Base-by-base conservation (phyloP, 495 filamentous ascomycete genomes). In the Penicillium samsonianum region DNA sequence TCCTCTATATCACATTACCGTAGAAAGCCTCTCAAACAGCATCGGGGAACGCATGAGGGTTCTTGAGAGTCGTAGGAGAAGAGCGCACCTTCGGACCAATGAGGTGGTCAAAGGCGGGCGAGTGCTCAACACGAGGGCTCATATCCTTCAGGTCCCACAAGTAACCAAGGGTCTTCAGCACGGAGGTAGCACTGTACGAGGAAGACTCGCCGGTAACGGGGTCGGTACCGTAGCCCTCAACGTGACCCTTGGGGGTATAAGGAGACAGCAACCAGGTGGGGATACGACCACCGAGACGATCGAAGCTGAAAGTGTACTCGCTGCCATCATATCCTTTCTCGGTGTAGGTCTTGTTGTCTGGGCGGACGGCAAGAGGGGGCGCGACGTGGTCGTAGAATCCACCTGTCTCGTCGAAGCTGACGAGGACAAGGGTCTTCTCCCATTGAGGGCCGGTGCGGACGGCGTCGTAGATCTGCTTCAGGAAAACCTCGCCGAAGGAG, bases 371-470 rank as follows among this genome's bases (percentile, higher is more conserved):
- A 42, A 74, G 63, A 10, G 78, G 79, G n/a, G 78, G 68, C 45
- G 77, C 70, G 19, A 82, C 74, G 63, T 82, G 79, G 69, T 82
- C 79, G 61, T 67, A 74, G 76, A 80, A 82, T 44, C 78, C 79
- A 53, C 79, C 78, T 23, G 71, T 75, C 70, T 82, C 79, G 51
- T 82, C 79, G 53, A 74, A 82, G 64, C 74, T 80, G 23, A 82
- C 61, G 48, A 82, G 65, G 42, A 82, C 73, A 40, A 82, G 72
- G 14, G 79, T 78, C 42, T 75, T 65, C 3, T 78, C 60, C 79
- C 79, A 82, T 55, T 80, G 76, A 6, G 77, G 79, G 11, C 70
- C 61, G 28, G 67, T 57, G 60, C 79, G 79, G 50, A 82, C 57
- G 49, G 79, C 75, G 35, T 82, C 79, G 68, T 83, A 82, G 62